Evolutionary conservation across 148 eudicot genomes (phyloP), one percentile per base, ranked within the genome.

Genomic region (Vaccinium myrtillus): DNA sequence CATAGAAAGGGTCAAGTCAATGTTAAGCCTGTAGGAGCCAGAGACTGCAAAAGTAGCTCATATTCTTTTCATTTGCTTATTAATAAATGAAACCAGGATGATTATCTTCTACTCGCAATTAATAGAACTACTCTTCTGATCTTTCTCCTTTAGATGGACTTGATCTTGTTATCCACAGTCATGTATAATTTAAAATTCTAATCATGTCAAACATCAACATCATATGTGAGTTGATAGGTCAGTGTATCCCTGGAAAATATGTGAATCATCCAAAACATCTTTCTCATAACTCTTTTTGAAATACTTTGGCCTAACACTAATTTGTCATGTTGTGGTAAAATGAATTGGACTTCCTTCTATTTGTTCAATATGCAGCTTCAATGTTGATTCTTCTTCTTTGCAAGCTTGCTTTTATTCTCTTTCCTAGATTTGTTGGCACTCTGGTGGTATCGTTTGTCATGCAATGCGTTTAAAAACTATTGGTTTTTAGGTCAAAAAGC

Each of bases 41-140:
- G 8, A 11, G 54, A 49, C 12, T 76, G 79, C 53, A 51, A 27
- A 77, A 50, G 6, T 50, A 77, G 71, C 70, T 84, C 50, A 77
- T 61, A 14, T 76, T 59, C 43, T 50, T 78, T 51, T 39, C 70
- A 80, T 59, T 80, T 11, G 8, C 82, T 80, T 58, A 4, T 76
- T 19, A n/a, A 77, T 77, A 19, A 54, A 48, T 75, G 54, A 75
- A 75, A 77, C 56, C 79, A 49, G 55, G 13, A 27, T 50, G 21
- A 7, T 77, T 23, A 25, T 50, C 30, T 25, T 51, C 23, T 77
- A 27, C 18, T 51, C 36, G 23, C 56, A 4, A 10, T 8, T 19
- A 1, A 23, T 7, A 25, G 13, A 51, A 16, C 16, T 25, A 13
- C 53, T 15, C 1, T 14, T 78, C 16, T 27, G 32, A 51, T 78